A percentile compares a stretch with the other conserved stretches of the same genome.
phyloP scores from a whole-genome alignment of 176 grass and related monocot genomes.

The Oryza officinalis region DNA sequence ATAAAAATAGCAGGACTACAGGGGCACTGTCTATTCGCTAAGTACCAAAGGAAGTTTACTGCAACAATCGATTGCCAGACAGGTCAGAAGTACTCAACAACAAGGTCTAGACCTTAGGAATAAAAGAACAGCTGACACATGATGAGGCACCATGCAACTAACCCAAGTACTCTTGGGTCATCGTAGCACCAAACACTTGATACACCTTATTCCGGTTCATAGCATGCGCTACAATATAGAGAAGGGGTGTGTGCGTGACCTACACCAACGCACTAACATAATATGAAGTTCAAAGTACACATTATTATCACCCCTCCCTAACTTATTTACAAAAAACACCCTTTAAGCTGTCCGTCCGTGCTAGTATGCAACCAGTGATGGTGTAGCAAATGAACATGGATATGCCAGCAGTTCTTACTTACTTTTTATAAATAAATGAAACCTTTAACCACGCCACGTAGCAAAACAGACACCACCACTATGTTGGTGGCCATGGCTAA shows the following conservation, averaged over 20 bases:
- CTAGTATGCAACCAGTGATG: neutral
- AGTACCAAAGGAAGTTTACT: neutral
- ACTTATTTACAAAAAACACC: neutral
- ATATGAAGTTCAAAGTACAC: neutral
- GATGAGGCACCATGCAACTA: neutral
- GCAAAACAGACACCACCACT: neutral
- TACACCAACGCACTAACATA: slow-evolving; percentile 16
- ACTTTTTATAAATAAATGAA: neutral
- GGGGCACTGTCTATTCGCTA: neutral
- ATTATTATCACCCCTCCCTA: slow-evolving; percentile 13
- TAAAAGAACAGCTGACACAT: neutral
- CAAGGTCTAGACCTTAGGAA: neutral
- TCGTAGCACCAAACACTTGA: neutral
- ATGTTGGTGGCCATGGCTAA: neutral
- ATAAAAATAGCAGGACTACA: neutral
- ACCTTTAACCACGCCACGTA: neutral
- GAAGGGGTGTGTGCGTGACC: slow-evolving; percentile 12
- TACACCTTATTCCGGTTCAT: neutral
- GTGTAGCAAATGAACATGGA: neutral
- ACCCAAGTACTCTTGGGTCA: neutral
- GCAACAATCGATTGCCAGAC: neutral
- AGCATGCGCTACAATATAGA: slow-evolving; percentile 17
- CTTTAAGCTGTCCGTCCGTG: neutral
- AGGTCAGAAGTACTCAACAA: neutral
- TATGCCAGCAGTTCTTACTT: neutral